phyloP scores from a whole-genome alignment of 73 alveolate species.

The Paramecium tetraurelia region DNA sequence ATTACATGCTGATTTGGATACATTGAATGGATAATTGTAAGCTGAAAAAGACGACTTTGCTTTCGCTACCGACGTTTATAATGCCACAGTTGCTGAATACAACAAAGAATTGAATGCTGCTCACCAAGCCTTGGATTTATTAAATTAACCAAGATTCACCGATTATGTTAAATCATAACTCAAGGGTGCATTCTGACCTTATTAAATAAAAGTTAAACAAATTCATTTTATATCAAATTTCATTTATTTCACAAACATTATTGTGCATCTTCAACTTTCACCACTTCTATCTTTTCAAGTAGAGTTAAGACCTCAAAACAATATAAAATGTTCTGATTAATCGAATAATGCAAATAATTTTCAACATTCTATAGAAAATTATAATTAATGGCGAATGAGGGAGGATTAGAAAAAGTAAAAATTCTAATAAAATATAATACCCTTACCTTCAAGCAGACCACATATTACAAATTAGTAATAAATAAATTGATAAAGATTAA shows the following conservation, averaged over 20 bases:
- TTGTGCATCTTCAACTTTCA: not conserved
- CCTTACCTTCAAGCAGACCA: too few relatives aligned
- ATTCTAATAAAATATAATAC: too few relatives aligned
- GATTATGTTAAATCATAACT: conserved; percentile 42
- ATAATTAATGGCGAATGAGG: too few relatives aligned
- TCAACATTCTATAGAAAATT: too few relatives aligned
- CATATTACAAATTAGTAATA: too few relatives aligned
- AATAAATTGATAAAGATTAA: too few relatives aligned
- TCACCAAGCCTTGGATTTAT: conserved; percentile 18
- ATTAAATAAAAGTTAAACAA: not conserved
- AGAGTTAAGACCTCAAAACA: too few relatives aligned
- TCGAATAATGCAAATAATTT: too few relatives aligned
- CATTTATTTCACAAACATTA: not conserved
- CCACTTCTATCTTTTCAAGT: not conserved
- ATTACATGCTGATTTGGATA: conserved; percentile 10
- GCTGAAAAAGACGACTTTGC: conserved; percentile 48
- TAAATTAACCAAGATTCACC: conserved; percentile 48
- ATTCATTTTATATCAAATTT: not conserved
- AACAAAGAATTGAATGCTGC: conserved; percentile 43
- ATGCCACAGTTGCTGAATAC: conserved; percentile 38
- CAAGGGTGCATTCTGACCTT: conserved; percentile 41
- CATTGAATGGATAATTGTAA: conserved; percentile 7
- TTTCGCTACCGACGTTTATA: conserved; percentile 26
- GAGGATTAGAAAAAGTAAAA: too few relatives aligned
- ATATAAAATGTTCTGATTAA: too few relatives aligned